Percentiles rank a stretch among this genome's conserved stretches.
Conservation (phyloP, 2,329 filamentous ascomycete species). For the Chrysosporium queenslandicum region DNA sequence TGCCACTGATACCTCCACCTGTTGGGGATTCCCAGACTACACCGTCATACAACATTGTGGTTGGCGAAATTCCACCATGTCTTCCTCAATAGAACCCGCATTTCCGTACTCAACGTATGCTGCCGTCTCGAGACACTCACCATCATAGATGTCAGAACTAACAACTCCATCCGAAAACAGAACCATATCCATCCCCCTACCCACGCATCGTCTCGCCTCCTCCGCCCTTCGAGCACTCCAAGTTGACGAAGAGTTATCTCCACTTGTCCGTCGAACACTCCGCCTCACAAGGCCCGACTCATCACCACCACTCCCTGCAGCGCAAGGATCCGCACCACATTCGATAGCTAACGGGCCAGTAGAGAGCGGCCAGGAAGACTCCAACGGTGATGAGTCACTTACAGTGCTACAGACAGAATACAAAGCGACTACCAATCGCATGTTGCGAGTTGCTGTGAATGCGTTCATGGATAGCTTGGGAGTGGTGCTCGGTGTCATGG, state of each 20-base stretch:
- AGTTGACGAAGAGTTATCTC: slow-evolving; percentile 83
- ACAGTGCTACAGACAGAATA: slow-evolving; percentile 64
- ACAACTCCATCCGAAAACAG: neutral
- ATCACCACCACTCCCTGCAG: slow-evolving; percentile 5
- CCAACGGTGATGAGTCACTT: slow-evolving; percentile 29
- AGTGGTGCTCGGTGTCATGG: slow-evolving; percentile 80
- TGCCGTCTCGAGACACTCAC: too few species aligned
- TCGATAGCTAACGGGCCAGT: slow-evolving; percentile 18
- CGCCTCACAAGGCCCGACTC: slow-evolving; percentile 39
- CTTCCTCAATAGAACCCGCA: slow-evolving; percentile 34
- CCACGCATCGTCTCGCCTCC: slow-evolving; percentile 64
- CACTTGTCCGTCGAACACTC: slow-evolving; percentile 65
- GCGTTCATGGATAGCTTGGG: slow-evolving; percentile 87
- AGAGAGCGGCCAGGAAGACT: neutral
- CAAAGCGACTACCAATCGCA: slow-evolving; percentile 82
- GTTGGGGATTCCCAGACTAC: too few species aligned
- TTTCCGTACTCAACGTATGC: slow-evolving; percentile 58
- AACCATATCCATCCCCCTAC: slow-evolving; percentile 69
- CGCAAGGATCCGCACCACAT: slow-evolving; percentile 14
- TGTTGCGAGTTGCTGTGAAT: slow-evolving; percentile 92
- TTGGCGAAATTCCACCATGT: slow-evolving; percentile 13
- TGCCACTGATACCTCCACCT: too few species aligned
- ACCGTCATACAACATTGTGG: too few species aligned
- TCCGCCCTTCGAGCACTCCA: slow-evolving; percentile 65
- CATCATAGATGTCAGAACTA: too few species aligned